Conservation (phyloP, 768 basidiomycete species). For the Tubosaeta brunneosetosa region DNA sequence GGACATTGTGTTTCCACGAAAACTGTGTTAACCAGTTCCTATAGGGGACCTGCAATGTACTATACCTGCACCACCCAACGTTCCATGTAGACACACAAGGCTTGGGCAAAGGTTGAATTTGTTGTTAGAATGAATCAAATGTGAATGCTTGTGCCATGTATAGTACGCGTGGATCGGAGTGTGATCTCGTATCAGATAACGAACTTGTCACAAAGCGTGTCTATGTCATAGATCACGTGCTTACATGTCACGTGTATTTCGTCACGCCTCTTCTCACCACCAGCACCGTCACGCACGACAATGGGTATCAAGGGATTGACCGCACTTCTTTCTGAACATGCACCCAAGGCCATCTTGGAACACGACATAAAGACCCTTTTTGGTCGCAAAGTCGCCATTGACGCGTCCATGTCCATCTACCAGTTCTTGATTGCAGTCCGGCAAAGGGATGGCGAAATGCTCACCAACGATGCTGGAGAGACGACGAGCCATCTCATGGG, state of each 20-base stretch:
- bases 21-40: not conserved
- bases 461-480: slow-evolving; percentile 96
- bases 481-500: slow-evolving; percentile 99
- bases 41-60: not conserved
- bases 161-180: too few species aligned
- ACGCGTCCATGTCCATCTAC: slow-evolving; percentile 96
- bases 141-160: not conserved
- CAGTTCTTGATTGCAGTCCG: slow-evolving; percentile 98
- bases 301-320: slow-evolving; percentile 99
- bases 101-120: not conserved
- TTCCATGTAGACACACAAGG: not conserved
- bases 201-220: not conserved
- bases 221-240: slow-evolving; percentile 13
- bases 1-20: not conserved
- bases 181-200: too few species aligned
- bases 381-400: slow-evolving; percentile 96
- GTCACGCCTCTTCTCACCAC: not conserved
- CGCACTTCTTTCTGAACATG: slow-evolving; percentile 81
- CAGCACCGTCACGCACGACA: not conserved
- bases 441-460: slow-evolving; percentile 92
- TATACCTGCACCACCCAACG: not conserved
- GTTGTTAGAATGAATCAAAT: not conserved
- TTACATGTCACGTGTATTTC: slow-evolving; percentile 8
- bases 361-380: slow-evolving; percentile 97
- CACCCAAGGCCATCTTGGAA: slow-evolving; percentile 80